Base-by-base conservation (phyloP, 768 basidiomycete genomes). In the Amanita brunnescens region DNA sequence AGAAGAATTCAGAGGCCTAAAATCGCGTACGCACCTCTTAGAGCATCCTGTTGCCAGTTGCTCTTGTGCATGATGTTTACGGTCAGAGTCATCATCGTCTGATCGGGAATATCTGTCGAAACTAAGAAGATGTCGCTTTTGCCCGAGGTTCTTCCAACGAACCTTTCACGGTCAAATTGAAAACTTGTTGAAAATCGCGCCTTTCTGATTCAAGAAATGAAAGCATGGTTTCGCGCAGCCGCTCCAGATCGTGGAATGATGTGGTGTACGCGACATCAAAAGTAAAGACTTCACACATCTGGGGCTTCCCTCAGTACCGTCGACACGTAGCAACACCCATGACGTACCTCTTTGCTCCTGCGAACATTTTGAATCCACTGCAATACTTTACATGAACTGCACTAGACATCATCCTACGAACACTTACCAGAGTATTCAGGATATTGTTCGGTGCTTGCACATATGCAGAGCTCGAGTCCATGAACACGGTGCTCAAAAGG, bases 1-100 rank as follows among this genome's bases (percentile, higher is more conserved):
- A 38, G 14, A 44, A 47, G 39, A 33, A 40, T 29, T 53, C 49
- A 52, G 55, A 54, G 59, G 49, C 20, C 40, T 16, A 16, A 41
- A 39, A 10, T 6, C 21, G 7, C 7, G 38, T n/a, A 55, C 60
- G 18, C 58, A 83, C 83, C 72, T 74, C 81, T 87, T 7, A 88
- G 68, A 2, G 82, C 80, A 16, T 80, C 82, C 58, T 87, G 84
- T 62, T 93, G 91, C 69, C 80, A 83, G 62, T 92, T 93, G 57
- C 81, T 81, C 71, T 90, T 91, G 72, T 90, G 93, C 67, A 84
- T 89, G 70, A 94, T 93, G 61, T 87, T 83, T 37, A 85, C 85
- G 52, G 77, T 77, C 18, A 91, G 73, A 0, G 77, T 76, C 76
- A 93, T 79, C 65, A 83, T 90, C 52, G 75, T 75, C 62, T 94